phyloP scores from a whole-genome alignment of 345 rosid genomes.

The Cardamine chenopodiifolia region DNA sequence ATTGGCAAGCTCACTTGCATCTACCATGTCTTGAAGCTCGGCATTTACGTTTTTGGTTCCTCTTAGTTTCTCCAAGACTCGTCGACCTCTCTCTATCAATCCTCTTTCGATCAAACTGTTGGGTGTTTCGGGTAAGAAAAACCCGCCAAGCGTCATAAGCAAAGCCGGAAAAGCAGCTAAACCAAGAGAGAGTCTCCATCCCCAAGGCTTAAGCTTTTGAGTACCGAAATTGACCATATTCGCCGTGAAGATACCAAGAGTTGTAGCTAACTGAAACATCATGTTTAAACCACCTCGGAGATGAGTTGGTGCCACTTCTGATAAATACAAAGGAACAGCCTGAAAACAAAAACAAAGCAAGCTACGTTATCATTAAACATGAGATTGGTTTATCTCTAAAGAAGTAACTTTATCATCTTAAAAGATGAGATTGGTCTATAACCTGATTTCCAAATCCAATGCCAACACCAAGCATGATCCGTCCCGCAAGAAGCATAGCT shows the following conservation, averaged over 20 bases:
- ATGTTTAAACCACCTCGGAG: constrained; percentile 89
- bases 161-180: constrained; percentile 80
- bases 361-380: not conserved
- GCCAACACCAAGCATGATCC: constrained; percentile 90
- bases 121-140: constrained; percentile 79
- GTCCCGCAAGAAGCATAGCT: constrained; percentile 76
- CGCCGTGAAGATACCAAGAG: constrained; percentile 81
- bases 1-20: constrained; percentile 85
- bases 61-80: constrained; percentile 68
- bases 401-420: not conserved
- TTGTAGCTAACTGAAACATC: constrained; percentile 95
- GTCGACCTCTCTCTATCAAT: constrained; percentile 56
- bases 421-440: constrained; percentile 2
- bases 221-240: constrained; percentile 94
- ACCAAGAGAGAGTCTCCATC: constrained; percentile 97
- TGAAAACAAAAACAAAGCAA: constrained; percentile 32
- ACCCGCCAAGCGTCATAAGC: constrained; percentile 84
- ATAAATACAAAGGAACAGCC: constrained; percentile 88
- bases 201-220: constrained; percentile 77
- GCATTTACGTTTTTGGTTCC: constrained; percentile 74
- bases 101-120: constrained; percentile 87
- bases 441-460: constrained; percentile 99
- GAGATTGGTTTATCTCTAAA: constrained; percentile 12
- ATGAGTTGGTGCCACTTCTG: constrained; percentile 96
- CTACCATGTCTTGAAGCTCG: constrained; percentile 82